A percentile compares a stretch with the other conserved stretches of the same genome.
These are phyloP conservation scores for Rubus idaeus DNA, from an alignment of 306 rosid species.

Conservation along the genomic window DNA sequence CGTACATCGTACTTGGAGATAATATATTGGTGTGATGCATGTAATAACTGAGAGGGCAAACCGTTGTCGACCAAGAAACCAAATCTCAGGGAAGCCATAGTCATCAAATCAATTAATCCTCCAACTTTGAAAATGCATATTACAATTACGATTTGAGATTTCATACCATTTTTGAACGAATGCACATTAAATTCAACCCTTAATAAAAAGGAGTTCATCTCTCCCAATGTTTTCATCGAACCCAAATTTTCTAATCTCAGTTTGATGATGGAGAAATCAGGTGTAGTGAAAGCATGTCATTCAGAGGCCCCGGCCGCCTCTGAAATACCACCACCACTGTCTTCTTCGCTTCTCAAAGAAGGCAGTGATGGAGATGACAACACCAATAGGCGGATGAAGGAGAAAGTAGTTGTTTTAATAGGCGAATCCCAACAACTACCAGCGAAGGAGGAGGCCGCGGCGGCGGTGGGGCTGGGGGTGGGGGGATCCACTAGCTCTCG, in stretches of 20 bases:
- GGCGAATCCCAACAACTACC: not conserved
- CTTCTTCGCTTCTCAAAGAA: not conserved
- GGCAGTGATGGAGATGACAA: not conserved
- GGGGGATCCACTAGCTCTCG: not conserved
- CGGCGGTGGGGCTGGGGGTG: not conserved
- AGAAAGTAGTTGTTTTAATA: not conserved
- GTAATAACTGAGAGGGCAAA: not conserved
- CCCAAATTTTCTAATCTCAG: not conserved
- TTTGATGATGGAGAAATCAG: not conserved
- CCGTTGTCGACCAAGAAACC: not conserved
- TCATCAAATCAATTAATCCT: constrained; percentile 22
- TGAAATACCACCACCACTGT: not conserved
- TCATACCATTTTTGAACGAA: constrained; percentile 28
- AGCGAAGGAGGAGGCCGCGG: not conserved
- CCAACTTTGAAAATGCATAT: constrained; percentile 10
- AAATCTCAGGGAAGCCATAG: constrained; percentile 8
- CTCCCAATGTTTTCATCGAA: constrained; percentile 20
- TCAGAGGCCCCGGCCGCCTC: not conserved
- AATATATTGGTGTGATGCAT: constrained; percentile 8
- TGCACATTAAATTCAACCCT: constrained; percentile 35
- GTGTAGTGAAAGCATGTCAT: not conserved
- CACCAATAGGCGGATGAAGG: not conserved
- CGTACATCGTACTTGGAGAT: not conserved
- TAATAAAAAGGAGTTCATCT: constrained; percentile 31
- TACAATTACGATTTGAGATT: constrained; percentile 32